phyloP scores from a whole-genome alignment of 2,329 filamentous ascomycete species.

The Alternaria sp. region DNA sequence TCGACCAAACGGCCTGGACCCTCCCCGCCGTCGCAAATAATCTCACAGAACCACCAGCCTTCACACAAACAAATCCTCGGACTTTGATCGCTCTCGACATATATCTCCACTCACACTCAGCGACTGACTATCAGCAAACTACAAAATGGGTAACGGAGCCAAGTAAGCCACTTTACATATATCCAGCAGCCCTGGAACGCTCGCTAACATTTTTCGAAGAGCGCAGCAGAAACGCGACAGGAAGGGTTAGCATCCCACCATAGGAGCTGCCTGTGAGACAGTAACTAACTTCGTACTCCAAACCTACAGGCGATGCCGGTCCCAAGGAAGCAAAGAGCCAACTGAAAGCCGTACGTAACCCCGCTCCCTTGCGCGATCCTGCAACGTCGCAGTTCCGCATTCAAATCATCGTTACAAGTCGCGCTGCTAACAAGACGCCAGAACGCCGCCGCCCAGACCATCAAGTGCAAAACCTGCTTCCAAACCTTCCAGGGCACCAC shows the following conservation, averaged over 20 bases:
- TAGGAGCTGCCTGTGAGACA: constrained; percentile 39
- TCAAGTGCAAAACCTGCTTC: constrained; percentile 79
- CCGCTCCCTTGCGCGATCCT: background rate
- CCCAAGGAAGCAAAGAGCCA: constrained; percentile 1
- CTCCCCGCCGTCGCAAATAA: constrained; percentile 31
- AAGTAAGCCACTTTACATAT: constrained; percentile 28
- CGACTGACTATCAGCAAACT: constrained; percentile 25
- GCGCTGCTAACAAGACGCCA: constrained; percentile 39
- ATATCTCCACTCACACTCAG: constrained; percentile 16
- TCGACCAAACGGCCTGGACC: constrained; percentile 25
- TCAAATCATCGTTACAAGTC: background rate
- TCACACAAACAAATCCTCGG: constrained; percentile 14
- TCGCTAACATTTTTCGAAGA: constrained; percentile 32
- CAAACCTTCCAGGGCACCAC: constrained; percentile 80
- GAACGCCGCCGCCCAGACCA: constrained; percentile 77
- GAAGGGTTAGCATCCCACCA: constrained; percentile 18
- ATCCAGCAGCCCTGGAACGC: too few species aligned
- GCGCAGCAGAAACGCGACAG: constrained; percentile 50
- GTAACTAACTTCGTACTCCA: background rate
- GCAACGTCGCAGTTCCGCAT: background rate
- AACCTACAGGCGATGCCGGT: background rate
- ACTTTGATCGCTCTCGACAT: constrained; percentile 10
- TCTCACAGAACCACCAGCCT: constrained; percentile 25
- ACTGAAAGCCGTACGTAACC: constrained; percentile 36
- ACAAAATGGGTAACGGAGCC: constrained; percentile 48